Base-by-base conservation (phyloP, 2,329 filamentous ascomycete species). In the Penicillium crustosum region DNA sequence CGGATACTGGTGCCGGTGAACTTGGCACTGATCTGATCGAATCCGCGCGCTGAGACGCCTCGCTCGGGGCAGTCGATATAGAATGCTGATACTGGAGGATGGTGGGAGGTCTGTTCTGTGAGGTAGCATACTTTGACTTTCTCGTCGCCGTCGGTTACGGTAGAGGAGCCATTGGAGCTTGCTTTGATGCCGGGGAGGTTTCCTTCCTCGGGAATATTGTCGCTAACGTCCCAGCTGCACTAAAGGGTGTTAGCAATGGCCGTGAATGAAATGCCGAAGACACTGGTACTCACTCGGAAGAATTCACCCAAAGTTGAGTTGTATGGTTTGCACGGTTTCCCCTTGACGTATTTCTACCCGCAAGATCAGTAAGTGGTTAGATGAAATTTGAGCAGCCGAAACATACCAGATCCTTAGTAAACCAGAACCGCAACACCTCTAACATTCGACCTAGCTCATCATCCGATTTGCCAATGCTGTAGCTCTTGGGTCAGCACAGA, bases 271-370 rank as follows among this genome's bases (percentile, higher is more conserved):
- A 41, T 23, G 17, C 25, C 17, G 9, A 17, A 19, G 27, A 6
- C 25, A 55, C 23, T 27, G 23, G 8, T 27, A 66, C 86, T 70
- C 80, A 93, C 90, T 78, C 92, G 85, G 79, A 99, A 99, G 79
- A 99, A 99, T 79, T 99, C 94, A 63, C 94, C 94, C 50, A 99
- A 79, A 36, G 92, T 93, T 48, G 93, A 97, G 77, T 99, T 99
- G 80, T 99, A 99, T 12, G 94, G 94, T 78, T 99, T 99, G 86
- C 93, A 97, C 43, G 94, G 94, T 80, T 93, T 96, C 59, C 93
- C 93, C 80, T 97, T 97, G 74, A 95, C 91, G 71, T 97, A 99
- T 85, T 99, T 99, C 84, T 87, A 68, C 55, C 56, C 44, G 51
- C 15, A 52, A 9, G 19, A 50, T 68, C 52, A 74, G 66, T 59